Base-by-base conservation (phyloP, 2,329 filamentous ascomycete species). In the Dactylellina parvicollis region DNA sequence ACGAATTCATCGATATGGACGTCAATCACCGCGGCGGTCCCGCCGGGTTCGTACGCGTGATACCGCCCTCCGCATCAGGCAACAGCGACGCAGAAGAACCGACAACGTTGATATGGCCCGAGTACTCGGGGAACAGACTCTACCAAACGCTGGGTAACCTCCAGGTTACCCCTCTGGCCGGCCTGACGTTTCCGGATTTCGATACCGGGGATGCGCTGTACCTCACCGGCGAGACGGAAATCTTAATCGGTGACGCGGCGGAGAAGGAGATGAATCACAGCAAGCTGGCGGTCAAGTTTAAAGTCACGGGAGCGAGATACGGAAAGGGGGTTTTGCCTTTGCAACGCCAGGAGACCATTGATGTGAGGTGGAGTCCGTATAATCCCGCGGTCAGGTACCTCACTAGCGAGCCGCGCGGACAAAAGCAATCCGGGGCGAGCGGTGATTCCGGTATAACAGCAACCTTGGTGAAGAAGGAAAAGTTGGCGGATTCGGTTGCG, bases 81-180 rank as follows among this genome's bases (percentile, higher is more conserved):
- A 32, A 38, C 72, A 44, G 16, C 78, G 74, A 22, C 80, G 79
- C 2, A 82, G 82, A 0, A 80, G 76, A 2, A 78, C 69, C 69
- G 9, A 79, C 50, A 36, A 76, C 75, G 1, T 80, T 96, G 12
- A 83, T 89, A 1, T 96, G 92, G 80, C 92, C 92, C 0, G 92
- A 96, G 79, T 96, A 90, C 79, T 92, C 90, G 0, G 92, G 92
- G 5, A 96, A 96, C 79, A 84, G 91, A 14, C 82, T 95, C 0
- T 96, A 96, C 77, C 92, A 96, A 79, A 91, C 90, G 0, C 84
- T 96, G 0, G 92, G 92, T 0, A 96, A 96, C 78, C 82, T 96
- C 12, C 83, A 85, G 38, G 81, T 85, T 5, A 89, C 88, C 30
- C 90, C 91, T 0, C 81, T 82, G 16, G 86, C 90, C 1, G 91